Evolutionary conservation across 345 rosid genomes (phyloP).

Genomic region (Salix arbutifolia): DNA sequence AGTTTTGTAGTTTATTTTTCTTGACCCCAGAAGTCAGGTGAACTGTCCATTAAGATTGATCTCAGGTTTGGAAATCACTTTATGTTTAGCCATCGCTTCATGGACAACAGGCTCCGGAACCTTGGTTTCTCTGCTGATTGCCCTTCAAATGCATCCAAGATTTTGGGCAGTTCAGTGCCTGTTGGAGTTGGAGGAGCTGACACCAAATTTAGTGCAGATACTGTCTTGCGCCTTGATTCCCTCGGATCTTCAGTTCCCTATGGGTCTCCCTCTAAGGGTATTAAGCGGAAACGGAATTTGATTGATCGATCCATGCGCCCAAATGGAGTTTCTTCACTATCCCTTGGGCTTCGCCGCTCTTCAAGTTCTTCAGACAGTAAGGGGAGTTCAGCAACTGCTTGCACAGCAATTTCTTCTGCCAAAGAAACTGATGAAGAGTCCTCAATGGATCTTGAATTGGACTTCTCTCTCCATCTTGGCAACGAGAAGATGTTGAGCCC

Average conservation of each 20-base stretch:
- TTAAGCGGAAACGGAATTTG: constrained; percentile 71
- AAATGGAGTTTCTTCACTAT: constrained; percentile 57
- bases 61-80: constrained; percentile 43
- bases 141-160: constrained; percentile 52
- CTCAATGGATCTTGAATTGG: constrained; percentile 76
- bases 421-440: constrained; percentile 88
- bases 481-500: constrained; percentile 45
- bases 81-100: constrained; percentile 31
- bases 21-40: constrained; percentile 57
- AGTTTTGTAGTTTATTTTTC: constrained; percentile 52
- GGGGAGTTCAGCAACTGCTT: constrained; percentile 76
- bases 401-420: constrained; percentile 64
- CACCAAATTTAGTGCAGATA: constrained; percentile 41
- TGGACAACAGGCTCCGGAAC: constrained; percentile 55
- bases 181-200: constrained; percentile 28
- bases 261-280: constrained; percentile 43
- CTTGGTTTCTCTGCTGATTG: constrained; percentile 43
- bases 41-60: constrained; percentile 35
- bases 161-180: constrained; percentile 45
- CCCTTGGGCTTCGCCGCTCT: constrained; percentile 65
- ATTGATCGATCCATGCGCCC: constrained; percentile 38
- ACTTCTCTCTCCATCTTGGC: constrained; percentile 78
- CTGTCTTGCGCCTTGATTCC: constrained; percentile 71
- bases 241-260: constrained; percentile 45
- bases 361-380: constrained; percentile 90